Conservation (phyloP, 352 stramenopile species). For the Phytophthora colocasiae region DNA sequence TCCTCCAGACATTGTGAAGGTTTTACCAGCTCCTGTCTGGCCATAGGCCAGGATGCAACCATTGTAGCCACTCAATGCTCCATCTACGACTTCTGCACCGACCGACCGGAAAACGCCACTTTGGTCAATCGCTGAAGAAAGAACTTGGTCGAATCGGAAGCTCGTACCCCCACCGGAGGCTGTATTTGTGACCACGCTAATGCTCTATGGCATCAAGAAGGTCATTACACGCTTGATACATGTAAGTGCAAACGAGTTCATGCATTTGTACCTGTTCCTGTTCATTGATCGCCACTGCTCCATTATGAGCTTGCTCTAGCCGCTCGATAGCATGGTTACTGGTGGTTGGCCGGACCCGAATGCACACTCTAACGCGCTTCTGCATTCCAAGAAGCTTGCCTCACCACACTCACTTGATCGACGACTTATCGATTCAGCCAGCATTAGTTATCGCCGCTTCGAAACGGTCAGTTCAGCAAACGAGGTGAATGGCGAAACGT, state of each 20-base stretch:
- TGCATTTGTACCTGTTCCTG: constrained; percentile 45
- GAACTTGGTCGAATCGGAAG: constrained; percentile 75
- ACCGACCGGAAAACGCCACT: constrained; percentile 56
- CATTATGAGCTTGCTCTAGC: constrained; percentile 8
- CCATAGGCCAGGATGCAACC: constrained; percentile 81
- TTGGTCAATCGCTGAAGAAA: constrained; percentile 51
- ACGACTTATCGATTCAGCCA: constrained; percentile 3
- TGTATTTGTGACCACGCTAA: constrained; percentile 70
- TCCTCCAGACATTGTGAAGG: constrained; percentile 75
- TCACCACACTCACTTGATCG: background rate
- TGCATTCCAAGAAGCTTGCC: constrained; percentile 39
- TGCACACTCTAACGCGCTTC: constrained; percentile 77
- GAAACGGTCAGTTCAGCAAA: constrained; percentile 25
- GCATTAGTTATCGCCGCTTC: constrained; percentile 27
- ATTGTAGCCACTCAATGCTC: constrained; percentile 75
- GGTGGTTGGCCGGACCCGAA: constrained; percentile 60
- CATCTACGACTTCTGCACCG: constrained; percentile 62
- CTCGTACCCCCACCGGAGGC: constrained; percentile 55
- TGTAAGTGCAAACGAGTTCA: background rate
- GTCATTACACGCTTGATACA: background rate
- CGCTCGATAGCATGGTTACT: constrained; percentile 5
- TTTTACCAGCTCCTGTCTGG: constrained; percentile 80
- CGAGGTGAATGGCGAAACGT: constrained; percentile 25
- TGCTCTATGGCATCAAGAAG: constrained; percentile 39
- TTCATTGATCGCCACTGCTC: constrained; percentile 52